Evolutionary conservation across 2,329 filamentous ascomycete species (phyloP).

Genomic region (Penicillium sp.): DNA sequence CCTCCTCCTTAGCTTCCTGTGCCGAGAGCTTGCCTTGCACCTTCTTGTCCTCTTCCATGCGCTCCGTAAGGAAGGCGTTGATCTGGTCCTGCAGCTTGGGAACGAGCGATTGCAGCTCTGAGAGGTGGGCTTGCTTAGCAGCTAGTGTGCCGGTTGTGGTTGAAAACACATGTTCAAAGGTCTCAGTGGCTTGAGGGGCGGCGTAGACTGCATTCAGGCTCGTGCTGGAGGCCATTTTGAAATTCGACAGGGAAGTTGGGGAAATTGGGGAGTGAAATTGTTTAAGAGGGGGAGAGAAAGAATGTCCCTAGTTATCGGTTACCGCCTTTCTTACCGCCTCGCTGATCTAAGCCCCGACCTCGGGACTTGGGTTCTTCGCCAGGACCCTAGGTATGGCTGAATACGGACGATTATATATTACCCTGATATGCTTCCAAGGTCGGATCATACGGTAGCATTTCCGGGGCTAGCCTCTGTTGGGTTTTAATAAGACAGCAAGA

Average conservation of each 20-base stretch:
- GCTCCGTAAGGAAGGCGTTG: slow-evolving; percentile 59
- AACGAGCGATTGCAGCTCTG: slow-evolving; percentile 50
- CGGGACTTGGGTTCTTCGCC: neutral
- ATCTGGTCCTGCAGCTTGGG: slow-evolving; percentile 56
- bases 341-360: neutral
- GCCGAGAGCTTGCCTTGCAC: slow-evolving; percentile 37
- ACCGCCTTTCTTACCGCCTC: slow-evolving; percentile 11
- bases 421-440: neutral
- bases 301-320: neutral
- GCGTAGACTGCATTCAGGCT: slow-evolving; percentile 29
- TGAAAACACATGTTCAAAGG: slow-evolving; percentile 34
- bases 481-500: neutral
- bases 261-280: neutral
- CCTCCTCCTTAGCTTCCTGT: slow-evolving; percentile 46
- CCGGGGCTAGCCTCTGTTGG: neutral
- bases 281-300: neutral
- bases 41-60: slow-evolving; percentile 61
- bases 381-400: neutral
- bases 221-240: slow-evolving; percentile 7
- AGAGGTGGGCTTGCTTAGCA: slow-evolving; percentile 55
- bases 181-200: slow-evolving; percentile 30
- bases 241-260: neutral
- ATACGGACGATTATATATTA: neutral
- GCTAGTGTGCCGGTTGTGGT: slow-evolving; percentile 22
- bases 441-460: neutral